These are phyloP conservation scores for Auriculariales sp. DNA, from an alignment of 768 basidiomycete genomes.

Conservation along the genomic window DNA sequence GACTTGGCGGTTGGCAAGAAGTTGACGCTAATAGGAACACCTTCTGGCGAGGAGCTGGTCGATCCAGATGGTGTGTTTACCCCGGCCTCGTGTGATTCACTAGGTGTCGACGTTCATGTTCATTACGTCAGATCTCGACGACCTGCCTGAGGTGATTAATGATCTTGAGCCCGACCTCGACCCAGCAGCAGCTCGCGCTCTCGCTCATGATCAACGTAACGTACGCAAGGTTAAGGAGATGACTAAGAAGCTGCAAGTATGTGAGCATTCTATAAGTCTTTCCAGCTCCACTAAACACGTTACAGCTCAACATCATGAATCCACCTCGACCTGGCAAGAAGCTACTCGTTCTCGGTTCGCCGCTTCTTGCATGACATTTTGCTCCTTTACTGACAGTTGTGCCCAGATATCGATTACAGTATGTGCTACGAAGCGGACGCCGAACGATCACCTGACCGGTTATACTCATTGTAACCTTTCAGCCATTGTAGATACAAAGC, in stretches of 20 bases:
- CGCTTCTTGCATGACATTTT: constrained; percentile 2
- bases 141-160: constrained; percentile 56
- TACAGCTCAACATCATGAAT: constrained; percentile 48
- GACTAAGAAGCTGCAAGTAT: constrained; percentile 36
- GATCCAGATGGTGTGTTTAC: constrained; percentile 44
- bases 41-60: constrained; percentile 73
- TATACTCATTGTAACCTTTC: constrained; percentile 4
- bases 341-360: constrained; percentile 69
- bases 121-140: constrained; percentile 35
- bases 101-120: constrained; percentile 1
- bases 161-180: constrained; percentile 76
- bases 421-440: background rate
- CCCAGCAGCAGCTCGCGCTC: constrained; percentile 35
- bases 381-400: background rate
- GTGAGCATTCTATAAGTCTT: no score
- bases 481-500: constrained; percentile 80
- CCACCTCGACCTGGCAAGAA: constrained; percentile 65
- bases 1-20: constrained; percentile 56
- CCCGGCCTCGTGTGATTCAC: constrained; percentile 1
- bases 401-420: background rate
- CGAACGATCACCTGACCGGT: no score
- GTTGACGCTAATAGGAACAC: constrained; percentile 78
- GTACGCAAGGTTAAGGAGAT: constrained; percentile 67
- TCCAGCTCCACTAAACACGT: no score
- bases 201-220: constrained; percentile 67